phyloP scores from a whole-genome alignment of 176 grass and related monocot species.

The Otatea glauca region DNA sequence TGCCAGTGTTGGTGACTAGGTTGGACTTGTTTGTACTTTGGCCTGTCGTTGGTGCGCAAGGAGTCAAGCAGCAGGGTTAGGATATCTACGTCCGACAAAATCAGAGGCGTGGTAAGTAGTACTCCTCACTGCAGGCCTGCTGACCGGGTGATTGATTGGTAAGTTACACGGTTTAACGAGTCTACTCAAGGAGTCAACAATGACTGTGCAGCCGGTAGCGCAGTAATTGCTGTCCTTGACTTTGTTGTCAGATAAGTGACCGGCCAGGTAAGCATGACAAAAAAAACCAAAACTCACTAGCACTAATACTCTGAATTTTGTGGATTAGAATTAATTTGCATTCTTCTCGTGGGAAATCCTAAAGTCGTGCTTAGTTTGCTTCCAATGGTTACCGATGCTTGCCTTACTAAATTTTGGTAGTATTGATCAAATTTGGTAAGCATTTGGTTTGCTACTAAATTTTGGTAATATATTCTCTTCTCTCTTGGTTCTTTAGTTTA shows the following conservation, averaged over 20 bases:
- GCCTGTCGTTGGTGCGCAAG: background rate
- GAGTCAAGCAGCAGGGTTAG: background rate
- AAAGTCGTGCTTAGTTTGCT: background rate
- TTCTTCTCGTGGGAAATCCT: background rate
- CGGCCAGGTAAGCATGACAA: background rate
- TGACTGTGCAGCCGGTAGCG: constrained; percentile 15
- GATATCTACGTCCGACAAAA: background rate
- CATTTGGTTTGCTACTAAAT: too few relatives aligned
- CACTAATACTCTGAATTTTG: background rate
- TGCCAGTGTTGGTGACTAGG: background rate
- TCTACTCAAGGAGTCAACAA: constrained; percentile 34
- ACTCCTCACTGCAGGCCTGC: constrained; percentile 16
- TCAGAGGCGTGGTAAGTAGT: background rate
- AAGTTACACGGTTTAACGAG: constrained; percentile 13
- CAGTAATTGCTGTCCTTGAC: constrained; percentile 6
- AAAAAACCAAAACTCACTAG: background rate
- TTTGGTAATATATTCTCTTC: too few relatives aligned
- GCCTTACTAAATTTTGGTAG: too few relatives aligned
- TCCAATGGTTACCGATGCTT: too few relatives aligned
- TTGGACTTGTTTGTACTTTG: background rate
- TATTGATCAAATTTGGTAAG: too few relatives aligned
- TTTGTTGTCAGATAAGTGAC: background rate
- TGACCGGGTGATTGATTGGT: background rate
- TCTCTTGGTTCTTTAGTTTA: too few relatives aligned
- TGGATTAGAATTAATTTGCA: background rate